These are phyloP conservation scores for Ophiobolus disseminans DNA, from an alignment of 2,329 filamentous ascomycete genomes.

Conservation along the genomic window DNA sequence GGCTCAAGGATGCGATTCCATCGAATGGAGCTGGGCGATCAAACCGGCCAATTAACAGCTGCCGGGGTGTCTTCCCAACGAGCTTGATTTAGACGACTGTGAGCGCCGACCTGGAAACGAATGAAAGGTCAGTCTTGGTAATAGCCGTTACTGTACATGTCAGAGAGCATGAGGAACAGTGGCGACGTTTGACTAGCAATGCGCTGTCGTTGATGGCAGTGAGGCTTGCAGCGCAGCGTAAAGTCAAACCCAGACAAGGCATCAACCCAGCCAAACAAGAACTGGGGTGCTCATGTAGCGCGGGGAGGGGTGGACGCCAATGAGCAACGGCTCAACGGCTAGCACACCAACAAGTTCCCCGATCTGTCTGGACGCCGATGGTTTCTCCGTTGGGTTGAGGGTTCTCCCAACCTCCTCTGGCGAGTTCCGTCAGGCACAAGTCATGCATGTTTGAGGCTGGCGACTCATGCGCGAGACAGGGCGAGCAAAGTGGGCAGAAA, in stretches of 20 bases:
- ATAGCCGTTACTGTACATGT: neutral
- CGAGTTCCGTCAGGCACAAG: slow-evolving; percentile 8
- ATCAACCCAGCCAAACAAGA: slow-evolving; percentile 15
- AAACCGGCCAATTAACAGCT: slow-evolving; percentile 5
- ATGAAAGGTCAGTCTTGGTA: neutral
- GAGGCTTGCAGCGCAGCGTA: slow-evolving; percentile 29
- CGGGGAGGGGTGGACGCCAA: slow-evolving; percentile 31
- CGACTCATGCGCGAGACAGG: slow-evolving; percentile 15
- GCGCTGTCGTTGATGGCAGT: slow-evolving; percentile 36
- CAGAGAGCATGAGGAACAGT: slow-evolving; percentile 14
- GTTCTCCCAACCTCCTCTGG: slow-evolving; percentile 25
- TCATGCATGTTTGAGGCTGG: slow-evolving; percentile 18
- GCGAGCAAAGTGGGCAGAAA: slow-evolving; percentile 12
- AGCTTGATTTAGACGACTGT: too few relatives aligned
- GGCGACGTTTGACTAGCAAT: slow-evolving; percentile 22
- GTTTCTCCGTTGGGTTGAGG: slow-evolving; percentile 25
- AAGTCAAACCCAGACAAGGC: slow-evolving; percentile 14
- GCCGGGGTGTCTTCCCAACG: slow-evolving; percentile 3
- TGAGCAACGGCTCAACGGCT: slow-evolving; percentile 32
- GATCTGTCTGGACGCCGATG: slow-evolving; percentile 35
- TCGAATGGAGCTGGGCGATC: slow-evolving; percentile 15
- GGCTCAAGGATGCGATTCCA: slow-evolving; percentile 17
- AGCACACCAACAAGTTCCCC: slow-evolving; percentile 28
- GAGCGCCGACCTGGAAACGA: too few relatives aligned
- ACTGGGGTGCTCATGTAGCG: slow-evolving; percentile 19